A percentile compares a stretch with the other conserved stretches of the same genome.
phyloP scores from a whole-genome alignment of 306 rosid genomes.

The Quercus aquifolioides region DNA sequence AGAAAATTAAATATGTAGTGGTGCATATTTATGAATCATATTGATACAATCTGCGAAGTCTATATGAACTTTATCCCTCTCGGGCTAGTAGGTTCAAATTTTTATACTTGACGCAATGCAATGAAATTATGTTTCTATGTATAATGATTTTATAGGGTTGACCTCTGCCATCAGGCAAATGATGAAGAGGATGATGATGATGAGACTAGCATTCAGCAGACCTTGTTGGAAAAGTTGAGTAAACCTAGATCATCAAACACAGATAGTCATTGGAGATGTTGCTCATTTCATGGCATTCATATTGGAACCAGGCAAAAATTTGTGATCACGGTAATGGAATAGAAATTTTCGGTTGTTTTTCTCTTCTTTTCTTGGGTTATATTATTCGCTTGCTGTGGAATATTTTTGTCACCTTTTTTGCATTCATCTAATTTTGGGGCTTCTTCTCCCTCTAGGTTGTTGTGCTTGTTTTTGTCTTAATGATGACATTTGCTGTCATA shows the following conservation, averaged over 20 bases:
- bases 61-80: neutral
- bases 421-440: constrained; percentile 19
- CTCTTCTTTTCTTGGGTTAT: neutral
- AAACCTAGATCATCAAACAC: constrained; percentile 26
- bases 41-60: neutral
- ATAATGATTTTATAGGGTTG: constrained; percentile 60
- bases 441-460: constrained; percentile 49
- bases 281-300: constrained; percentile 52
- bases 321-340: constrained; percentile 48
- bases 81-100: neutral
- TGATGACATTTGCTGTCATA: constrained; percentile 45
- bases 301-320: constrained; percentile 60
- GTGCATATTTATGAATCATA: neutral
- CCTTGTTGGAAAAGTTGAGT: constrained; percentile 45
- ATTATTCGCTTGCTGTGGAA: neutral
- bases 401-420: neutral
- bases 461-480: constrained; percentile 36
- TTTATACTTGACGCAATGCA: neutral
- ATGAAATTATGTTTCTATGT: constrained; percentile 31
- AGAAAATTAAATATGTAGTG: neutral
- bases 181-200: constrained; percentile 66
- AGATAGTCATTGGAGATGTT: constrained; percentile 42
- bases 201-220: constrained; percentile 39
- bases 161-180: constrained; percentile 74
- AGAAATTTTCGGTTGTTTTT: neutral